Conservation (phyloP, 1,284 basidiomycete genomes). For the Laetiporus sulphureus region DNA sequence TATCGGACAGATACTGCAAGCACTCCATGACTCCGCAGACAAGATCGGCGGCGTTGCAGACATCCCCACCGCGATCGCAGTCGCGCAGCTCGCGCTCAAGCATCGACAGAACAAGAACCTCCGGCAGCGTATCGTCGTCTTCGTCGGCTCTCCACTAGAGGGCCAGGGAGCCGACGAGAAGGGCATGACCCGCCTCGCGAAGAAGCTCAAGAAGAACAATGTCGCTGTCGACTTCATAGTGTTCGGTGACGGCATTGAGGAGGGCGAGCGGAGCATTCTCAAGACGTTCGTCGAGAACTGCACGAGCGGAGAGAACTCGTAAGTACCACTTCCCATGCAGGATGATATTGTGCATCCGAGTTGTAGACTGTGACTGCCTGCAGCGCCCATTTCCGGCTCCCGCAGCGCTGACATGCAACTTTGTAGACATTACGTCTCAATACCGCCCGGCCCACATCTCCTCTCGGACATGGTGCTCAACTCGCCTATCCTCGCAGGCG, state of each 20-base stretch:
- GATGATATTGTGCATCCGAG: too few relatives aligned
- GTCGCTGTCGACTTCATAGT: conserved; percentile 91
- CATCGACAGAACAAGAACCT: conserved; percentile 99
- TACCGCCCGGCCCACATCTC: conserved; percentile 73
- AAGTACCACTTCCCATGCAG: conserved; percentile 22
- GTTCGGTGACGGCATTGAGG: conserved; percentile 71
- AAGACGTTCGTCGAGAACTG: conserved; percentile 75
- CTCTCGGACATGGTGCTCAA: conserved; percentile 81
- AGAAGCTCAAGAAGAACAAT: conserved; percentile 99
- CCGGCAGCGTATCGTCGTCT: conserved; percentile 90
- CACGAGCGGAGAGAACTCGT: conserved; percentile 80
- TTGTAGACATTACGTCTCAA: conserved; percentile 74
- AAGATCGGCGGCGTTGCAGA: conserved; percentile 79
- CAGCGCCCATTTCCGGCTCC: too few relatives aligned
- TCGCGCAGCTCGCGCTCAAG: conserved; percentile 95
- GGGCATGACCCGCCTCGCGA: conserved; percentile 81
- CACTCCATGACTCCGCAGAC: conserved; percentile 62
- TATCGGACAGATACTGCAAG: conserved; percentile 85
- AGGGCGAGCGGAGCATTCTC: conserved; percentile 57
- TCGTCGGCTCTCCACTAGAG: conserved; percentile 83
- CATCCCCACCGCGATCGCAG: conserved; percentile 85
- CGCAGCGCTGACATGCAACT: conserved; percentile 1
- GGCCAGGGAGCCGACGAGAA: conserved; percentile 66
- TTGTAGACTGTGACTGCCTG: too few relatives aligned
- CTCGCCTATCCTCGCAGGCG: conserved; percentile 79